These are phyloP conservation scores for Penicillium oxalicum DNA, from an alignment of 2,329 filamentous ascomycete genomes.

Conservation along the genomic window DNA sequence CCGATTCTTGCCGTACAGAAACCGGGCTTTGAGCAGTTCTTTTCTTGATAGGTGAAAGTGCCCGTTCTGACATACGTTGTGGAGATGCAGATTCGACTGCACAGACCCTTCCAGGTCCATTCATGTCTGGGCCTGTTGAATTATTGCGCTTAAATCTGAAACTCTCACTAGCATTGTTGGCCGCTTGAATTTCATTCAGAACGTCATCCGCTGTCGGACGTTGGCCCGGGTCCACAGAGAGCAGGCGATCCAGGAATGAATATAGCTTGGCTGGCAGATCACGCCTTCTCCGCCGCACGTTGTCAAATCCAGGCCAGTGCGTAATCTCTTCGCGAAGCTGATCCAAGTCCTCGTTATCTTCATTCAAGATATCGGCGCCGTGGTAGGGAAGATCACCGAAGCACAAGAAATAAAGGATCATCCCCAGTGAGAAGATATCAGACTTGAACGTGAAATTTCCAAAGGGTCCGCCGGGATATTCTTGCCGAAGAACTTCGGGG, in stretches of 20 bases:
- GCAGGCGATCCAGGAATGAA: conserved; percentile 69
- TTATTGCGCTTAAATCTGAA: conserved; percentile 34
- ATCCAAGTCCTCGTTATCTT: conserved; percentile 89
- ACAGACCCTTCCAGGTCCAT: conserved; percentile 32
- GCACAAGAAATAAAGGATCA: conserved; percentile 98
- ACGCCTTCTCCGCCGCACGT: conserved; percentile 65
- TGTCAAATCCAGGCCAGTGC: conserved; percentile 79
- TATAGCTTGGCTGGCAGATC: conserved; percentile 86
- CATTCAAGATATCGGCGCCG: conserved; percentile 76
- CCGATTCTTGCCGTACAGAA: conserved; percentile 22
- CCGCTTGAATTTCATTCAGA: conserved; percentile 65
- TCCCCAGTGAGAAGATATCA: conserved; percentile 95
- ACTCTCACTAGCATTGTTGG: conserved; percentile 42
- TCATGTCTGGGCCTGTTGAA: conserved; percentile 29
- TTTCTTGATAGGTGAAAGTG: conserved; percentile 25
- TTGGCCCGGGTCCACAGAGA: conserved; percentile 69
- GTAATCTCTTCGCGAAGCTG: conserved; percentile 78
- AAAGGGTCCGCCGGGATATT: conserved; percentile 59
- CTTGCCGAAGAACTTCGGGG: conserved; percentile 76
- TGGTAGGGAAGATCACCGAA: conserved; percentile 83
- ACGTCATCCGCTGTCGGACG: conserved; percentile 84
- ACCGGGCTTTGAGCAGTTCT: conserved; percentile 17
- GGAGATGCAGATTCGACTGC: conserved; percentile 32
- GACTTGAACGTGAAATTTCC: conserved; percentile 96
- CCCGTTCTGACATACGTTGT: conserved; percentile 21